These are phyloP conservation scores for Diaporthe sp. DNA, from an alignment of 2,329 filamentous ascomycete species.

Conservation along the genomic window DNA sequence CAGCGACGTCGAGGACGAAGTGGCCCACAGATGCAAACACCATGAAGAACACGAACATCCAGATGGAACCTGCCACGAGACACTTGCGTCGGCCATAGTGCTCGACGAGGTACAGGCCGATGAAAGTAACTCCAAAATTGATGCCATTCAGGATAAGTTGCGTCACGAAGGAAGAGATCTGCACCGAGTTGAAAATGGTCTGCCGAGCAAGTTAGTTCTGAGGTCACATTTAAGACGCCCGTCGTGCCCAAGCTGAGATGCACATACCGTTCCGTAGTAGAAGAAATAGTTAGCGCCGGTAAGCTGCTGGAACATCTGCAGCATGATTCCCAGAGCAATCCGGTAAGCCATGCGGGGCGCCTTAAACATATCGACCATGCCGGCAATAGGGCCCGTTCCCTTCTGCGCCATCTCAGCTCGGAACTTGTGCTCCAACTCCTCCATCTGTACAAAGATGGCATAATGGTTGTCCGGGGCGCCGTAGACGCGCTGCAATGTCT, in stretches of 20 bases:
- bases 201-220: not conserved
- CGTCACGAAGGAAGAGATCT: conserved; percentile 70
- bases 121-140: conserved; percentile 75
- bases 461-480: conserved; percentile 55
- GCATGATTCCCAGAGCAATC: conserved; percentile 66
- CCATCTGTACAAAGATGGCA: conserved; percentile 58
- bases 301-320: conserved; percentile 76
- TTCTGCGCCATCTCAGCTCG: conserved; percentile 56
- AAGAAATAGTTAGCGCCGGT: conserved; percentile 73
- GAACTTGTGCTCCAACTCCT: conserved; percentile 65
- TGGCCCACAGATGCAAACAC: conserved; percentile 65
- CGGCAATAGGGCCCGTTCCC: conserved; percentile 51
- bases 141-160: conserved; percentile 75
- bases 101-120: conserved; percentile 77
- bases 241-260: fast-evolving
- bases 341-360: conserved; percentile 73
- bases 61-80: conserved; percentile 69
- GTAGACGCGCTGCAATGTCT: conserved; percentile 60
- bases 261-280: conserved; percentile 63
- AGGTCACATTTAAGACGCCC: not conserved
- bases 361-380: conserved; percentile 70
- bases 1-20: conserved; percentile 53
- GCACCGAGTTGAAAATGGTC: conserved; percentile 57
- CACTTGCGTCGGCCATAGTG: conserved; percentile 73
- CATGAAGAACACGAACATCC: conserved; percentile 71